A percentile compares a stretch with the other conserved stretches of the same genome.
phyloP scores from a whole-genome alignment of 768 basidiomycete genomes.

The Serendipita vermifera region DNA sequence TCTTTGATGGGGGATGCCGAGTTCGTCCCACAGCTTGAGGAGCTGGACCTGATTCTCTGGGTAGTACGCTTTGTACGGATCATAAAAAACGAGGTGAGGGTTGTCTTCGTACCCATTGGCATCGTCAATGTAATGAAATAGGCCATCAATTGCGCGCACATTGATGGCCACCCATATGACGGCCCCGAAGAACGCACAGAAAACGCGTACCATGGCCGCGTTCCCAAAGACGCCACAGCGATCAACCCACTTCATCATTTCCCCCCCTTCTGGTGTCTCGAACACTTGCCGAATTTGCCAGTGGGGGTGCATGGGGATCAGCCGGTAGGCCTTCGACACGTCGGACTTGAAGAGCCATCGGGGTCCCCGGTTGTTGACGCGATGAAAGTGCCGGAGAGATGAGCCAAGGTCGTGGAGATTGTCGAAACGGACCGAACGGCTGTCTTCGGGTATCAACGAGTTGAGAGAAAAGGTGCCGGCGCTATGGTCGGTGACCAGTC shows the following conservation, averaged over 20 bases:
- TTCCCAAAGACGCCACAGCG: slow-evolving; percentile 25
- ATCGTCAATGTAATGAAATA: slow-evolving; percentile 29
- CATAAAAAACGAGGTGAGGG: slow-evolving; percentile 19
- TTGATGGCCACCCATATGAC: slow-evolving; percentile 28
- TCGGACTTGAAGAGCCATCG: slow-evolving; percentile 26
- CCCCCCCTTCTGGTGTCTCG: slow-evolving; percentile 15
- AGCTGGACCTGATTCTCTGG: slow-evolving; percentile 26
- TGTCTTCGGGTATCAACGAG: slow-evolving; percentile 24
- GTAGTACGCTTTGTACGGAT: slow-evolving; percentile 21
- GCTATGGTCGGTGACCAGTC: slow-evolving; percentile 31
- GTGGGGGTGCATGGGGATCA: slow-evolving; percentile 26
- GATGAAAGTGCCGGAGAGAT: slow-evolving; percentile 9
- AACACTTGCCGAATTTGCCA: slow-evolving; percentile 34
- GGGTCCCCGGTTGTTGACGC: too few species aligned
- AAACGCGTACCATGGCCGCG: slow-evolving; percentile 20
- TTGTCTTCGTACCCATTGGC: slow-evolving; percentile 12
- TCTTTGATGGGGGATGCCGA: slow-evolving; percentile 29
- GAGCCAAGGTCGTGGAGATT: slow-evolving; percentile 25
- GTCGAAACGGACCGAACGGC: slow-evolving; percentile 23
- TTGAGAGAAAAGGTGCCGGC: slow-evolving; percentile 27
- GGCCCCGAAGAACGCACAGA: slow-evolving; percentile 23
- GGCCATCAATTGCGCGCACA: slow-evolving; percentile 13
- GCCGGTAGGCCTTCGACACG: slow-evolving; percentile 26
- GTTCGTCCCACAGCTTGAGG: slow-evolving; percentile 29
- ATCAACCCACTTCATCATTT: slow-evolving; percentile 22